Evolutionary conservation across 2,329 filamentous ascomycete species (phyloP).

Genomic region (Calonectria pauciramosa): DNA sequence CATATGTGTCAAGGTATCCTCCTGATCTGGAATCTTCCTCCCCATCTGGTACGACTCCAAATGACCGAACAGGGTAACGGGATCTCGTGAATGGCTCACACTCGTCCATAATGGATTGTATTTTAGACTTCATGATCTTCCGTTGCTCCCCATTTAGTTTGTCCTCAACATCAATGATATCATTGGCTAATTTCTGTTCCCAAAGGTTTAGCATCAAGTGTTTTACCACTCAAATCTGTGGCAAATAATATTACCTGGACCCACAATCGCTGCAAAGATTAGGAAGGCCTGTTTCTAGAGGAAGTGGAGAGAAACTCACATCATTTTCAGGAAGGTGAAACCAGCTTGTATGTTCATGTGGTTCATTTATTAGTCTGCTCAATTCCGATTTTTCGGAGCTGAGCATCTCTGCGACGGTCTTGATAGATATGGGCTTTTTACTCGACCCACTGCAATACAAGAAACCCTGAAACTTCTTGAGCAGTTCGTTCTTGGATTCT

Average conservation of each 20-base stretch:
- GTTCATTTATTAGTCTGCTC: too few species aligned
- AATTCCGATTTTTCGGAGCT: not conserved
- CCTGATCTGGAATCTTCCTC: not conserved
- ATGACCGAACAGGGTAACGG: not conserved
- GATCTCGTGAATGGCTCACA: not conserved
- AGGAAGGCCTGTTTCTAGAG: not conserved
- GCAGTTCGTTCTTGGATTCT: not conserved
- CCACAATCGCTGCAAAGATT: not conserved
- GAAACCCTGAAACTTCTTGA: not conserved
- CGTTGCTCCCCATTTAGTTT: not conserved
- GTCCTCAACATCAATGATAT: not conserved
- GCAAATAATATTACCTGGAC: not conserved
- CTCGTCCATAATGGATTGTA: not conserved
- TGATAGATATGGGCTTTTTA: too few species aligned
- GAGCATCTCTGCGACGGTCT: not conserved
- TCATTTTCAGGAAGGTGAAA: conserved; percentile 1
- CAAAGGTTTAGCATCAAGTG: not conserved
- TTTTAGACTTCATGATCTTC: not conserved
- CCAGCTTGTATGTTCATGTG: not conserved
- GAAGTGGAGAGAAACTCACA: not conserved
- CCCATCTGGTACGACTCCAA: not conserved
- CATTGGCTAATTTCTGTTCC: not conserved
- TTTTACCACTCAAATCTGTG: not conserved
- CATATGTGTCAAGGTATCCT: not conserved
- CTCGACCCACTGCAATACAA: not conserved